Conservation (phyloP, 176 grass and related monocot genomes). For the Miscanthus lutarioriparius region DNA sequence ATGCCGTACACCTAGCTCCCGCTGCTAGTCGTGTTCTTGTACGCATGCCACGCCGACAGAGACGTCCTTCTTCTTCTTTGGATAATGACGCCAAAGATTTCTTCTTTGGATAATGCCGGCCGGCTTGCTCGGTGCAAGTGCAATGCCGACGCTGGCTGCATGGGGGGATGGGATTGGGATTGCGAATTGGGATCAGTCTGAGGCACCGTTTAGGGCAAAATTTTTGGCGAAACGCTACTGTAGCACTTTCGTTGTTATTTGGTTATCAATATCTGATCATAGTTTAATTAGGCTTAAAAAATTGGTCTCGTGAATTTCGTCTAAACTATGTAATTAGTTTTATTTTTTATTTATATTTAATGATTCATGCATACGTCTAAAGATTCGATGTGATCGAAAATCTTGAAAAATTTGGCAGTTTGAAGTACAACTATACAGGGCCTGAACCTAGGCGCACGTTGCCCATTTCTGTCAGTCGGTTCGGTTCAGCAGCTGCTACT, state of each 20-base stretch:
- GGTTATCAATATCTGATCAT: too few species aligned
- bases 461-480: background rate
- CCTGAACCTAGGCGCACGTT: background rate
- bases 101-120: background rate
- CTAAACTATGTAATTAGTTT: too few species aligned
- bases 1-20: conserved; percentile 21
- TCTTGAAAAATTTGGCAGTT: too few species aligned
- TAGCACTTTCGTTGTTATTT: too few species aligned
- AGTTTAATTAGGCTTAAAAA: too few species aligned
- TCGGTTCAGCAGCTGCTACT: background rate
- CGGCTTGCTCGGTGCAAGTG: background rate
- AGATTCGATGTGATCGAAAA: too few species aligned
- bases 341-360: too few species aligned
- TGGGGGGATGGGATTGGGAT: background rate
- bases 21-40: background rate
- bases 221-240: too few species aligned
- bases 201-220: too few species aligned
- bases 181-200: background rate
- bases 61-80: background rate
- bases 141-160: background rate
- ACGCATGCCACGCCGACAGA: background rate
- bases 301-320: too few species aligned
- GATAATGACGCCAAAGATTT: background rate
- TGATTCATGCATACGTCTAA: too few species aligned
- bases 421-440: too few species aligned